Conservation (phyloP, 2,329 filamentous ascomycete genomes). For the Nemania sp. region DNA sequence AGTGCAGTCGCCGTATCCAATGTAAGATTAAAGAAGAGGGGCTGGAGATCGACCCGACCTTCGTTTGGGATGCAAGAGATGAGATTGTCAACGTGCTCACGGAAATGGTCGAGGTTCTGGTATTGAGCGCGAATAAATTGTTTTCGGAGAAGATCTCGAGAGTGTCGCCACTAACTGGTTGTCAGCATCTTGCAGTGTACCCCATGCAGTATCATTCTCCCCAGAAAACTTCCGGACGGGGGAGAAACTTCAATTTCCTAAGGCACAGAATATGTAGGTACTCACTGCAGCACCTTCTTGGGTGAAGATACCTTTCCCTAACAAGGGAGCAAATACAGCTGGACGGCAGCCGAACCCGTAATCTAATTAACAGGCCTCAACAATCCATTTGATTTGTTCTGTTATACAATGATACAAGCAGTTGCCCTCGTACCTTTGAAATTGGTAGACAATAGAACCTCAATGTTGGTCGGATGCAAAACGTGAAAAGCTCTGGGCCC, state of each 20-base stretch:
- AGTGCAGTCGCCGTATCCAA: slow-evolving; percentile 30
- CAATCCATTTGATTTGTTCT: no score
- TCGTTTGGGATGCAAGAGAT: slow-evolving; percentile 6
- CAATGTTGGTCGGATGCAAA: no score
- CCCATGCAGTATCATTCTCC: neutral
- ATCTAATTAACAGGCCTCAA: no score
- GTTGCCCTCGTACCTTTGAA: no score
- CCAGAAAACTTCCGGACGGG: neutral
- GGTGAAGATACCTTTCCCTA: slow-evolving; percentile 43
- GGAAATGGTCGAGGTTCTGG: slow-evolving; percentile 31
- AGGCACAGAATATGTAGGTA: no score
- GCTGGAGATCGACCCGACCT: slow-evolving; percentile 29
- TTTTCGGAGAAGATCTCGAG: slow-evolving; percentile 34
- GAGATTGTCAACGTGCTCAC: slow-evolving; percentile 6
- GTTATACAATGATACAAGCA: no score
- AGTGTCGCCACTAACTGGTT: no score
- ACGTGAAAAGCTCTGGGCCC: no score
- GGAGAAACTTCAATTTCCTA: no score
- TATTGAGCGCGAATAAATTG: no score
- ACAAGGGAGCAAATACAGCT: slow-evolving; percentile 32
- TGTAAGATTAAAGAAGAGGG: slow-evolving; percentile 32
- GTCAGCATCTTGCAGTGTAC: neutral
- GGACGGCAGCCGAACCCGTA: slow-evolving; percentile 35
- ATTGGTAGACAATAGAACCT: no score
- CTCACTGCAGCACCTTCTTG: slow-evolving; percentile 36